Base-by-base conservation (phyloP, 1,139 yeast genomes). In the Pichia sp. region DNA sequence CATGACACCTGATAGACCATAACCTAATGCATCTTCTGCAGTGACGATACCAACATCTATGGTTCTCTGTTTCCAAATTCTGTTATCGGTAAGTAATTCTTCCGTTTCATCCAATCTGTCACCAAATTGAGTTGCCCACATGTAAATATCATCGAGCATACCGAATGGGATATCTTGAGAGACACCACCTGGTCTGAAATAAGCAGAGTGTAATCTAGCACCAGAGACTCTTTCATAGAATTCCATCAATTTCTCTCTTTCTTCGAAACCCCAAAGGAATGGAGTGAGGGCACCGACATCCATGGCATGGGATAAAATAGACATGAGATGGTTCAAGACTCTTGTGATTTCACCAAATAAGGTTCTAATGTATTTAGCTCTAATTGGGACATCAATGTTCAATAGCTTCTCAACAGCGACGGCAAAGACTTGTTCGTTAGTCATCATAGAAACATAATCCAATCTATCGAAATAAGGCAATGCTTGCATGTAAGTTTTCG, bases 111-210 rank as follows among this genome's bases (percentile, higher is more conserved):
- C 95, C 51, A 85, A 64, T 67, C 95, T 77, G 66, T 85, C 95
- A 58, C 94, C 95, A 51, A 85, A 85, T 67, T 85, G 95, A 26
- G 95, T 85, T 39, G 94, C 94, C 95, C 95, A 85, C 91, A 84
- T 84, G 64, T 82, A 85, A 52, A 85, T 85, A 58, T 85, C 95
- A 60, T 85, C 95, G 52, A 85, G 71, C 55, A 85, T 63, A 35
- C 95, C 95, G 25, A 75, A 79, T 21, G 95, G 95, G 49, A 85
- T 64, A 62, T 85, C 95, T 63, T 83, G 94, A 17, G 93, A 66
- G 23, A 85, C 95, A 55, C 95, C 95, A 56, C 95, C 95, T 38
- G 95, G 95, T 65, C 95, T 76, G 42, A 82, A 79, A 53, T 85
- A 85, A 32, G 94, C 94, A 32, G 86, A 69, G 64, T 85, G 95